A percentile compares a stretch with the other conserved stretches of the same genome.
Conservation (phyloP, 2,329 filamentous ascomycete genomes). For the Fusarium sambucinum region DNA sequence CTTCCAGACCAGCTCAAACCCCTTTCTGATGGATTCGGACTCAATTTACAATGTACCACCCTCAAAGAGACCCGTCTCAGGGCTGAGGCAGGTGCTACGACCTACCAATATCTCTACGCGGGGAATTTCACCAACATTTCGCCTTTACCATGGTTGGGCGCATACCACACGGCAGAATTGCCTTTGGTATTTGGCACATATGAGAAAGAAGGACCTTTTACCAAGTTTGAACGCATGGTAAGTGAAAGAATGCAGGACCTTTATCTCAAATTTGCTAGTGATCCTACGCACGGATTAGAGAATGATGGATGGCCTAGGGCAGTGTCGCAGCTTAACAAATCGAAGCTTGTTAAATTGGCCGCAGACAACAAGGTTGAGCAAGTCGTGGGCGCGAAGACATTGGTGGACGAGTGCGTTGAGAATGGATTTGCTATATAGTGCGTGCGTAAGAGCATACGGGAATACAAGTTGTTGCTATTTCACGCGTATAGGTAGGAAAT, state of each 20-base stretch:
- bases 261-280: constrained; percentile 26
- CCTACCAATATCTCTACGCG: constrained; percentile 36
- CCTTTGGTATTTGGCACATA: constrained; percentile 38
- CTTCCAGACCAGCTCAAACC: constrained; percentile 16
- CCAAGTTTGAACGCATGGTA: constrained; percentile 16
- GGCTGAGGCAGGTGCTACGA: constrained; percentile 22
- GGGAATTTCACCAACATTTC: constrained; percentile 42
- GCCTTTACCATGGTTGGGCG: constrained; percentile 34
- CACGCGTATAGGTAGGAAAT: neutral
- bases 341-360: constrained; percentile 26
- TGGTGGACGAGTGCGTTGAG: constrained; percentile 17
- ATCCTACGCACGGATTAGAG: constrained; percentile 20
- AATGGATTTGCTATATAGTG: constrained; percentile 14
- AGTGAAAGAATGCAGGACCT: constrained; percentile 38
- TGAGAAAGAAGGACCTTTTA: constrained; percentile 11
- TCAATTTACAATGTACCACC: constrained; percentile 34
- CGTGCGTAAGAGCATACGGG: too few relatives aligned
- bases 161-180: constrained; percentile 35
- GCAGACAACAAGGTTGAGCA: constrained; percentile 15
- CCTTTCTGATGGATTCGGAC: constrained; percentile 14
- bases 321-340: neutral
- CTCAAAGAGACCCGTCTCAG: constrained; percentile 26
- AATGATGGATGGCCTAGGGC: constrained; percentile 11
- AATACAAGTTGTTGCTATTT: neutral
- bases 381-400: neutral